Conservation (phyloP, 345 rosid genomes). For the Ailanthus altissimus region DNA sequence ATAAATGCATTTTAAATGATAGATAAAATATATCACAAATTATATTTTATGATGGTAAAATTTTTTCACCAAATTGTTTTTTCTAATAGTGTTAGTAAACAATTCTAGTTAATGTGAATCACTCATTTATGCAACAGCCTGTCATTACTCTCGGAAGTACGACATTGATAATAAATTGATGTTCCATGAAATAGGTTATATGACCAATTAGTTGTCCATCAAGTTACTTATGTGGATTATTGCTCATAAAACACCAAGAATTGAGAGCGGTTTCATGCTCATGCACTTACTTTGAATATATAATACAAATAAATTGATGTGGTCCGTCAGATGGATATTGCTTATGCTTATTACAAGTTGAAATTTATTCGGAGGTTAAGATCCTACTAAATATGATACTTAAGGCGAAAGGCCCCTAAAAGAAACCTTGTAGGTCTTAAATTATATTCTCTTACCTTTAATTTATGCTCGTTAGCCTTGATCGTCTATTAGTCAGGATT, state of each 20-base stretch:
- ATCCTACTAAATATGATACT: not conserved
- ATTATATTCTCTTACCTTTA: not conserved
- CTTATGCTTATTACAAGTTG: not conserved
- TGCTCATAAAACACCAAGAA: not conserved
- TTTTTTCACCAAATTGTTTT: too few relatives aligned
- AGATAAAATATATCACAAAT: too few relatives aligned
- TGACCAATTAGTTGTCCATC: not conserved
- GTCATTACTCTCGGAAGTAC: not conserved
- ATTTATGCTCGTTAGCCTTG: not conserved
- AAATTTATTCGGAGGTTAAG: not conserved
- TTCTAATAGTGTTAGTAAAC: too few relatives aligned
- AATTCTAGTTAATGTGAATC: not conserved
- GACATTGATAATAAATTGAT: not conserved
- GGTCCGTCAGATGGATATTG: not conserved
- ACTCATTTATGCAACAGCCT: not conserved
- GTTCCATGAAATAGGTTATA: not conserved
- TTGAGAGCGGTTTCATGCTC: not conserved
- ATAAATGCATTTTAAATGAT: too few relatives aligned
- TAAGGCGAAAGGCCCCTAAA: not conserved
- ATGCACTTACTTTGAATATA: not conserved
- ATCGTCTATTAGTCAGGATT: not conserved
- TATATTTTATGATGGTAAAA: too few relatives aligned
- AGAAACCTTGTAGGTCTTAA: not conserved
- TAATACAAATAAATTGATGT: not conserved
- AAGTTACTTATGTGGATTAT: not conserved